Base-by-base conservation (phyloP, 2,329 filamentous ascomycete species). In the Metarhizium brunneum region DNA sequence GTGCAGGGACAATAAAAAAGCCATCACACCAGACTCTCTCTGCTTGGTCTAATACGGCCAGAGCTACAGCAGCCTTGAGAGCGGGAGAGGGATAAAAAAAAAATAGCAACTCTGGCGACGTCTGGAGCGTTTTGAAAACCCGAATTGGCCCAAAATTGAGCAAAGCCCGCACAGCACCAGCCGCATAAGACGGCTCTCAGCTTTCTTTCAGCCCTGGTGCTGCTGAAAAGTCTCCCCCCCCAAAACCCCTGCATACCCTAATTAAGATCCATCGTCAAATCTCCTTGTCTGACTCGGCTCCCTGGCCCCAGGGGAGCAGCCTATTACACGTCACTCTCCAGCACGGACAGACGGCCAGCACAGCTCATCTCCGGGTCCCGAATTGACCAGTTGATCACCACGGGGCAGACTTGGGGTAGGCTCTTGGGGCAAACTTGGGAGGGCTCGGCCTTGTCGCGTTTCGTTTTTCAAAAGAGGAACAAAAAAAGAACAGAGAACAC, bases 241-340 rank as follows among this genome's bases (percentile, higher is more conserved):
- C 36, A 52, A 42, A 43, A 20, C 53, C 52, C 54, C n/a, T 53
- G 47, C 48, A 53, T 47, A 47, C 25, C 53, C 50, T 38, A 18
- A 38, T 36, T n/a, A 25, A 10, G 47, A 6, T 30, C 38, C 32
- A 36, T 42, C 38, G 40, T 47, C 57, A 57, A 59, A 59, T 57
- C 53, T 57, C 57, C 51, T 53, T 55, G 57, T 54, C 56, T 59
- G 55, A 59, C 57, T 56, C 57, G 53, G 36, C 55, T 47, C 57
- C 54, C 53, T 54, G 50, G 16, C 48, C 47, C 48, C 40, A 42
- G n/a, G 53, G 36, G 49, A 25, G 18, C 30, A n/a, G 11, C 48
- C 10, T n/a, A 25, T 25, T 25, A 29, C 35, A 38, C 42, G 36
- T 53, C 56, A 57, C 54, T 52, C 43, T 54, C 48, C 52, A 30